Evolutionary conservation across 495 filamentous ascomycete species (phyloP), one percentile per base, ranked within the genome.

Genomic region (Penicillium fimorum): DNA sequence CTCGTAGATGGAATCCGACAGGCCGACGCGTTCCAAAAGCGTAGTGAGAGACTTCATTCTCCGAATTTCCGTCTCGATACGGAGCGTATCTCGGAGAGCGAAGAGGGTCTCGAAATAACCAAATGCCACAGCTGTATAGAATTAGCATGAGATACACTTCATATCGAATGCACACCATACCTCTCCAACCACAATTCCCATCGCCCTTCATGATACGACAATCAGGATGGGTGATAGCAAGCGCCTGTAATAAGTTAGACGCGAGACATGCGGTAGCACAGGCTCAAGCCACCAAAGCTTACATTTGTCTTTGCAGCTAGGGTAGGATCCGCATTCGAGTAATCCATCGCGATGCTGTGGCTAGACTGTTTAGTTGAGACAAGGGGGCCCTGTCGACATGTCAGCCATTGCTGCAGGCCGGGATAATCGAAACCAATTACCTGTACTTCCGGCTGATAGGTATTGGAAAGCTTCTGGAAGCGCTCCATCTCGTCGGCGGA

Each of bases 131-230:
- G 94, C 94, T 97, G 60, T 43, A 62, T 15, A 55, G 57, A 42
- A 61, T 69, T 44, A 67, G 60, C 30, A 38, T 33, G n/a, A 33
- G 13, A 47, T 25, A 35, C 27, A 22, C 15, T 7, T 35, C 33
- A 33, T 43, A 20, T 35, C 6, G 32, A 24, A 10, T 25, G 7
- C 4, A 61, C 22, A 69, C 9, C 68, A 50, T 82, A 96, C 93
- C 94, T 87, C 94, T 82, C 93, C 94, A 98, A 60, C 94, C 94
- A 76, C 94, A 98, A 66, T 95, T 92, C 37, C 94, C 94, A 75
- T 98, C 94, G 20, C 94, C 92, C 68, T 86, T 87, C 72, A 96
- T 86, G 4, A 87, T 87, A 41, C 94, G 89, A 63, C 90, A 94
- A 63, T 91, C 85, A 15, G 91, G 89, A 68, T 95, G 96, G 58